Percentiles rank a stretch among this genome's conserved stretches.
These are phyloP conservation scores for Ploettnerulaceae sp. DNA, from an alignment of 2,329 filamentous ascomycete genomes.

Conservation along the genomic window DNA sequence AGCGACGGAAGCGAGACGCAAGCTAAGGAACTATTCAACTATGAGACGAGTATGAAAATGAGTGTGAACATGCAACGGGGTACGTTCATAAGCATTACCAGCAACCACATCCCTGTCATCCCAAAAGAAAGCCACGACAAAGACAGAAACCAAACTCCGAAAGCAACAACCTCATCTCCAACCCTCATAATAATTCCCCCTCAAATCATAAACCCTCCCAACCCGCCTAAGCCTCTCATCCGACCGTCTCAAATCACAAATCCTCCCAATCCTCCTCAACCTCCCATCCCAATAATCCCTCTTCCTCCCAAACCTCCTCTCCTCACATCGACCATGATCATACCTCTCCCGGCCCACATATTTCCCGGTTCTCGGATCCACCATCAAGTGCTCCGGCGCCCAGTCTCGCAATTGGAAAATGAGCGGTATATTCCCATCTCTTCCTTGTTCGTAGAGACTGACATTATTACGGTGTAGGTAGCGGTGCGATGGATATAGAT, in stretches of 20 bases:
- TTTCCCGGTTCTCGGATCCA: conserved; percentile 19
- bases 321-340: conserved; percentile 11
- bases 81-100: too few species aligned
- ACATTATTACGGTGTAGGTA: conserved; percentile 18
- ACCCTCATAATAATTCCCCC: neutral
- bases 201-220: neutral
- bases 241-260: neutral
- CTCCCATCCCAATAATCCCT: conserved; percentile 8
- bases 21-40: too few species aligned
- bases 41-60: too few species aligned
- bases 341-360: conserved; percentile 19
- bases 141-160: too few species aligned
- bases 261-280: conserved; percentile 5
- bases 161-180: too few species aligned
- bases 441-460: conserved; percentile 15
- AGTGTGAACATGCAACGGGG: too few species aligned
- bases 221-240: conserved; percentile 9
- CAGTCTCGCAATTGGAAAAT: conserved; percentile 16
- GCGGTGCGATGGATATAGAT: conserved; percentile 20
- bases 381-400: conserved; percentile 14
- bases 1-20: too few species aligned
- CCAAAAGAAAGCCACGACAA: too few species aligned
- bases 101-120: too few species aligned
- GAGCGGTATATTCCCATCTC: conserved; percentile 15
- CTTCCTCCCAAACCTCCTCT: conserved; percentile 1